Conservation (phyloP, 345 rosid species). For the Camelina laxa region DNA sequence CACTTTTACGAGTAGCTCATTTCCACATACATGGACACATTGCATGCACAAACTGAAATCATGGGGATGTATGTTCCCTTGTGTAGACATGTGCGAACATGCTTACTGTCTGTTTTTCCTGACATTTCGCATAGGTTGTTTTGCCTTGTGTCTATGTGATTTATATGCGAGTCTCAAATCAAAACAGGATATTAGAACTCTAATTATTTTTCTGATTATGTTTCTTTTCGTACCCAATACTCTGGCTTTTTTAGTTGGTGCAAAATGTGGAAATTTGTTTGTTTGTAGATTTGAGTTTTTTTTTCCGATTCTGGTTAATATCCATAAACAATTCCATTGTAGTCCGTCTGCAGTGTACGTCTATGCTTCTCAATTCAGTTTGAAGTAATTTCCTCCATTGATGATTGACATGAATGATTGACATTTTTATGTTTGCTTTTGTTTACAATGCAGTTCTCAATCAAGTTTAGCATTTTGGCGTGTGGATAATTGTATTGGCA, state of each 20-base stretch:
- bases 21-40: slow-evolving; percentile 21
- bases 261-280: slow-evolving; percentile 23
- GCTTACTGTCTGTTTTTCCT: slow-evolving; percentile 9
- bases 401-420: slow-evolving; percentile 28
- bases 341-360: slow-evolving; percentile 6
- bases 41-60: slow-evolving; percentile 31
- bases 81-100: slow-evolving; percentile 18
- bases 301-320: slow-evolving; percentile 29
- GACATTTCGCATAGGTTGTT: background rate
- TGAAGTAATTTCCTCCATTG: slow-evolving; percentile 24
- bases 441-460: slow-evolving; percentile 57
- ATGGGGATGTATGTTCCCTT: slow-evolving; percentile 23
- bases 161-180: slow-evolving; percentile 17
- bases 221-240: slow-evolving; percentile 6
- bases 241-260: slow-evolving; percentile 19
- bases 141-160: slow-evolving; percentile 13
- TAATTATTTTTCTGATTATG: slow-evolving; percentile 6
- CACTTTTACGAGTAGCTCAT: slow-evolving; percentile 26
- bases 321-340: slow-evolving; percentile 24
- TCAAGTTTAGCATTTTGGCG: slow-evolving; percentile 91
- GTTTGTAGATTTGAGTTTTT: slow-evolving; percentile 9
- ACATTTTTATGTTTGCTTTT: slow-evolving; percentile 15
- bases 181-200: slow-evolving; percentile 17
- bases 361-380: slow-evolving; percentile 27
- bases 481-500: slow-evolving; percentile 77